phyloP scores from a whole-genome alignment of 345 rosid species.

The Salix koriyanagi region DNA sequence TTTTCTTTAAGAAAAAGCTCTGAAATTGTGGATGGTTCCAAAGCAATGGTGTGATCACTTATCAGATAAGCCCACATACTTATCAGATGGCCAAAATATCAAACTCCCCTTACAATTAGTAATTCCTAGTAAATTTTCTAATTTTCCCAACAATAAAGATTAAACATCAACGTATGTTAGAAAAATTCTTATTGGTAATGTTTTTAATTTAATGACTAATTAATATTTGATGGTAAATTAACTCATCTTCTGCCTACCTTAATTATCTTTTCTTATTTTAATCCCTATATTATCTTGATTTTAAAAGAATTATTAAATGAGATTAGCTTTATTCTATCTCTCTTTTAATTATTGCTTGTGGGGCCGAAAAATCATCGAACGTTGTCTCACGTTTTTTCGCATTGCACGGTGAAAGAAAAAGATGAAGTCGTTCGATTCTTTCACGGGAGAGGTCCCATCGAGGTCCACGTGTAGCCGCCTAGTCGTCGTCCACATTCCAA shows the following conservation, averaged over 20 bases:
- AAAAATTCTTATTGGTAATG: not conserved
- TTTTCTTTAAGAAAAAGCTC: not conserved
- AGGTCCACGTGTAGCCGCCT: too few relatives aligned
- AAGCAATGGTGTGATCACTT: not conserved
- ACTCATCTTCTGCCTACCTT: not conserved
- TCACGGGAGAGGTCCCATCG: too few relatives aligned
- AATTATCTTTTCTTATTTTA: not conserved
- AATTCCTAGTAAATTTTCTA: too few relatives aligned
- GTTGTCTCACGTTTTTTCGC: not conserved
- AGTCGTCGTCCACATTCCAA: too few relatives aligned
- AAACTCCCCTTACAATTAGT: too few relatives aligned
- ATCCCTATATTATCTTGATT: not conserved
- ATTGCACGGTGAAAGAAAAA: too few relatives aligned
- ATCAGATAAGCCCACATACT: fast-evolving
- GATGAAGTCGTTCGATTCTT: too few relatives aligned
- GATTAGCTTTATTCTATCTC: not conserved
- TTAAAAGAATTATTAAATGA: not conserved
- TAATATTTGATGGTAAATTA: not conserved
- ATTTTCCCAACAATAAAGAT: not conserved
- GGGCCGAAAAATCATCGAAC: not conserved
- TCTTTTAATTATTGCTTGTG: not conserved
- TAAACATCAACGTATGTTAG: not conserved
- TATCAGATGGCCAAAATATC: not conserved
- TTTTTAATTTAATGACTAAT: not conserved
- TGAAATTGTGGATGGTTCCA: not conserved